Base-by-base conservation (phyloP, 345 rosid species). In the Aegle marmelos region DNA sequence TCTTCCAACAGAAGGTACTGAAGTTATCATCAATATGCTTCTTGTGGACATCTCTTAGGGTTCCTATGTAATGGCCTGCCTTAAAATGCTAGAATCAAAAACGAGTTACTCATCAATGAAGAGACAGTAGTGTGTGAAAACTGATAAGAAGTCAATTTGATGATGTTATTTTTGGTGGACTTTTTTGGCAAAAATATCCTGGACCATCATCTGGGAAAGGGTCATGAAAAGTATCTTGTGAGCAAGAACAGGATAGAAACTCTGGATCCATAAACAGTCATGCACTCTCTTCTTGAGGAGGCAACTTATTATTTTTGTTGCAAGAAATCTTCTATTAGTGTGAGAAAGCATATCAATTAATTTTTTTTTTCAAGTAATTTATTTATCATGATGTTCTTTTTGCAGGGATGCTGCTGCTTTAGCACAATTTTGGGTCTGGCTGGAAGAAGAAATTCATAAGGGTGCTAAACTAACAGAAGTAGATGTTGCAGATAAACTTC, bases 321-420 rank as follows among this genome's bases (percentile, higher is more conserved):
- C 50, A 54, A 59, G 22, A 66, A 68, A 41, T 34, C 62, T 73
- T 9, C 54, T 17, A 30, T 30, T 64, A 2, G 56, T 2, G 0
- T 59, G 21, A 27, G 30, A 57, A 37, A 81, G 31, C 17, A n/a
- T 62, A 78, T 70, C 36, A 27, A 27, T 31, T 30, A 31, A 57
- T 30, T 59, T 21, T 62, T 57, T 76, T 56, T 34, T 48, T 61
- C 48, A 13, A 30, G 53, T 57, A 75, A 57, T 45, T 39, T 58
- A 64, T 66, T 67, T 71, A 48, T 61, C 36, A n/a, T 34, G 31
- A 68, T 76, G 66, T 16, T 72, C 25, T 75, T 73, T 54, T 54
- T 83, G 83, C 90, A 95, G 98, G 83, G 99, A 95, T 88, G 99
- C 99, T 73, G 95, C 96, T 80, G 98, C 99, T 72, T 78, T 95